Percentiles rank a stretch among this genome's conserved stretches.
These are phyloP conservation scores for Coniochaeta sp. DNA, from an alignment of 2,329 filamentous ascomycete genomes.

Conservation along the genomic window DNA sequence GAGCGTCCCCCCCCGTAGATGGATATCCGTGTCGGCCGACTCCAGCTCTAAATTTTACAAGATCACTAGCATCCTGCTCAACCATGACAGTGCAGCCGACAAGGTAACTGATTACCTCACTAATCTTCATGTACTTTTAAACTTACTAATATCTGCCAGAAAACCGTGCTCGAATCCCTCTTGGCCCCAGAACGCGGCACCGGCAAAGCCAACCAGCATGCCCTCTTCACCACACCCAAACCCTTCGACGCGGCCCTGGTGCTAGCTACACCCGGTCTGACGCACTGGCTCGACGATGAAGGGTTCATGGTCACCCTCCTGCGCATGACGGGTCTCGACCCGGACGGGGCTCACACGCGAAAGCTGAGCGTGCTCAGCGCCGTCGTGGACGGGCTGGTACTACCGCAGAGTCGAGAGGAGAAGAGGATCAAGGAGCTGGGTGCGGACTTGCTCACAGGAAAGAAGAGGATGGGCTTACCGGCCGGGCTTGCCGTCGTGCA, in stretches of 20 bases:
- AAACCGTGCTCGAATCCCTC: not conserved
- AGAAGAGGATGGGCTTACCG: too few relatives aligned
- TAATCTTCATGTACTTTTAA: not conserved
- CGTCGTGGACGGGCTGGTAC: not conserved
- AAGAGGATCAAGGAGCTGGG: too few relatives aligned
- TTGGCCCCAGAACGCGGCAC: too few relatives aligned
- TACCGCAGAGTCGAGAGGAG: not conserved
- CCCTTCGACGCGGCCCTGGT: not conserved
- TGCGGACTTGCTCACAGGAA: too few relatives aligned
- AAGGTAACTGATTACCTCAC: not conserved
- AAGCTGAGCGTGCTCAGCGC: not conserved
- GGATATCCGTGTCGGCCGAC: not conserved
- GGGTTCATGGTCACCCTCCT: not conserved
- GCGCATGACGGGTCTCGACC: not conserved
- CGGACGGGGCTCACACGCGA: not conserved
- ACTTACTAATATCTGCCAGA: not conserved
- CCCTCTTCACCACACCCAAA: too few relatives aligned
- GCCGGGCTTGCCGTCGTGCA: not conserved
- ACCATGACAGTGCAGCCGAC: not conserved
- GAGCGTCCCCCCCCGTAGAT: not conserved
- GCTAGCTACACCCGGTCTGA: not conserved
- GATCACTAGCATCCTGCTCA: not conserved
- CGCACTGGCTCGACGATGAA: not conserved
- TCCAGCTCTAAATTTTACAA: not conserved
- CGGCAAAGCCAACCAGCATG: too few relatives aligned